Conservation (phyloP, 2,329 filamentous ascomycete genomes). For the Penicillium janthinellum region DNA sequence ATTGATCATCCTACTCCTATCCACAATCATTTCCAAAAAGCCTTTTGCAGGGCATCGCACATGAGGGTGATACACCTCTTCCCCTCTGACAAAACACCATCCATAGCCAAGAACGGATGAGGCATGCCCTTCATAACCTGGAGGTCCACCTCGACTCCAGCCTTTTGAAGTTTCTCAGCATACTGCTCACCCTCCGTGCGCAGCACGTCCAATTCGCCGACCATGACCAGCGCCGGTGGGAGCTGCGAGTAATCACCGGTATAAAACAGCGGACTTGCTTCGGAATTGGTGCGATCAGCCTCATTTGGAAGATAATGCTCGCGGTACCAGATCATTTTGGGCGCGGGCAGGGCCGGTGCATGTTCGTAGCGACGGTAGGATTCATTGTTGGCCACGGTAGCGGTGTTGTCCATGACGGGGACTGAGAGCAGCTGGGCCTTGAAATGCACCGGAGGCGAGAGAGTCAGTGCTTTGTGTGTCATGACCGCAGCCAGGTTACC, state of each 20-base stretch:
- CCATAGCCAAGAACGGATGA: constrained; percentile 62
- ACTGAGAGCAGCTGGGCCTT: constrained; percentile 57
- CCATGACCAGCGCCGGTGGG: constrained; percentile 55
- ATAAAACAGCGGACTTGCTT: constrained; percentile 59
- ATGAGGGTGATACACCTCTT: constrained; percentile 53
- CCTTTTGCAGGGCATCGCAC: constrained; percentile 40
- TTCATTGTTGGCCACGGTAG: constrained; percentile 45
- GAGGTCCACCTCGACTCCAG: constrained; percentile 53
- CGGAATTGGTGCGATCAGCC: constrained; percentile 51
- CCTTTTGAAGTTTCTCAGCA: constrained; percentile 50
- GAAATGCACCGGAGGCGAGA: constrained; percentile 45
- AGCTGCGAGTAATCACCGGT: constrained; percentile 52
- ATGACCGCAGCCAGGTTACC: constrained; percentile 57
- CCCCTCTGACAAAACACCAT: constrained; percentile 56
- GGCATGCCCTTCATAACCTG: constrained; percentile 58
- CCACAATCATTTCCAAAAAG: constrained; percentile 36
- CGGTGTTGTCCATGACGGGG: constrained; percentile 62
- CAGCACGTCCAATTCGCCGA: constrained; percentile 61
- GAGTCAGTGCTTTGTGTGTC: constrained; percentile 52
- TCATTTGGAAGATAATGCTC: constrained; percentile 57
- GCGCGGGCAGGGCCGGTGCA: constrained; percentile 55
- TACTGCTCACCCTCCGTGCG: constrained; percentile 57
- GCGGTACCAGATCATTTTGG: constrained; percentile 65
- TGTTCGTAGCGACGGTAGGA: constrained; percentile 57
- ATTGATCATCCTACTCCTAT: no score